Base-by-base conservation (phyloP, 2,329 filamentous ascomycete genomes). In the Sporothrix protearum region DNA sequence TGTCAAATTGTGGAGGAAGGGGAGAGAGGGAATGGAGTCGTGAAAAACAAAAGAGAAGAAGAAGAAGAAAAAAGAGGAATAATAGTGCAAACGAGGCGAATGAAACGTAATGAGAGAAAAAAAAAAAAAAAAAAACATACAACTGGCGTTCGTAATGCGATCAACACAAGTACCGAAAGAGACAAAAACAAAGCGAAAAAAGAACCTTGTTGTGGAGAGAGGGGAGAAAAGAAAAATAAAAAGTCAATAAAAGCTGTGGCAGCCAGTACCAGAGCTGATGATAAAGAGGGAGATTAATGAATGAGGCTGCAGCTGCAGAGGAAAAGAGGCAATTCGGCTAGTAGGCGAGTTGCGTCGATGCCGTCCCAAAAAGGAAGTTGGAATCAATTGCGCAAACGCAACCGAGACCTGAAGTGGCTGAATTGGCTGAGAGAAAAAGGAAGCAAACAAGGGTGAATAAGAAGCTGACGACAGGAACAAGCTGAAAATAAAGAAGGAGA, bases 121-220 rank as follows among this genome's bases (percentile, higher is more conserved):
- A 25, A 71, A 76, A 76, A 67, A 47, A 73, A 74, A 74, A 74
- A 64, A 72, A 73, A 39, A 70, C 47, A 42, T 70, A 61, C 57
- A 36, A 42, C 42, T 55, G 33, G 22, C 45, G 33, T 28, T 47
- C 33, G 55, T 19, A 64, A n/a, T 63, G 59, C 59, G 59, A 63
- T 63, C 59, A 28, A 64, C 49, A 39, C 22, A 42, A 25, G 39
- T 42, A 25, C 36, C 28, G 57, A 66, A 28, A n/a, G 16, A 33
- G 30, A 59, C n/a, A 19, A 36, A 55, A 33, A 47, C 39, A 9
- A 39, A 67, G 28, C 10, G 30, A 47, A 42, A 47, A 67, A 67
- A 36, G 25, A 22, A n/a, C n/a, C 10, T 19, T 5, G 42, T 28
- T 10, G 39, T 49, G n/a, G 12, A 16, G 3, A 47, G 47, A 1